Percentiles rank a stretch among this genome's conserved stretches.
phyloP scores from a whole-genome alignment of 345 rosid species.

The Aurinia saxatilis region DNA sequence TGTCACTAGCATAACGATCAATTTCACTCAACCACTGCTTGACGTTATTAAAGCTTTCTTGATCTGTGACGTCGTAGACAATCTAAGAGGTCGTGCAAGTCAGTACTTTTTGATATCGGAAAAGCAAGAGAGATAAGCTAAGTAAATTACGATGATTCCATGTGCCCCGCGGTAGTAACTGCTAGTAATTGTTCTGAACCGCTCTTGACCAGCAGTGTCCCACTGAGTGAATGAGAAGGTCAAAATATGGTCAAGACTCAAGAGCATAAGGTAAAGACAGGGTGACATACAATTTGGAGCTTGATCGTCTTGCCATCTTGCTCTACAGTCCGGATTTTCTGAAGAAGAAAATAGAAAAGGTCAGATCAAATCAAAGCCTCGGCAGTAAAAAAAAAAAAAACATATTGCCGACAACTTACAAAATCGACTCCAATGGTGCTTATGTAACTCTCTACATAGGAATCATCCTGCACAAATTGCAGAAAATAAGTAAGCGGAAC shows the following conservation, averaged over 20 bases:
- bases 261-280: too few relatives aligned
- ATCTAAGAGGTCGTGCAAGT: constrained; percentile 32
- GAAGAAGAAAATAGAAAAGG: not conserved
- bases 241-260: too few relatives aligned
- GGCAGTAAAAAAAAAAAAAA: not conserved
- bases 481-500: too few relatives aligned
- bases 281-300: constrained; percentile 62
- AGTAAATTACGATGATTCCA: constrained; percentile 69
- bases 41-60: constrained; percentile 76
- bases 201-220: constrained; percentile 98
- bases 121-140: not conserved
- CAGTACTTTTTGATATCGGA: not conserved
- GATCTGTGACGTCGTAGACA: constrained; percentile 77
- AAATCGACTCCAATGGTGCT: constrained; percentile 87
- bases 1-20: constrained; percentile 77
- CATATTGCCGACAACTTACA: constrained; percentile 36
- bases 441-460: constrained; percentile 74
- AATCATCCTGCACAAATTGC: constrained; percentile 54
- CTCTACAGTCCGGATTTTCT: constrained; percentile 90
- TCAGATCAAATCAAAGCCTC: constrained; percentile 6
- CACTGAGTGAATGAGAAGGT: constrained; percentile 50
- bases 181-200: constrained; percentile 92
- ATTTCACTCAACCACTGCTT: constrained; percentile 77
- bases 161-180: constrained; percentile 98
- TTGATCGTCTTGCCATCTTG: constrained; percentile 84